Percentiles rank a stretch among this genome's conserved stretches.
Conservation (phyloP, 805 yeast species). For the Ogataea parapolymorpha region DNA sequence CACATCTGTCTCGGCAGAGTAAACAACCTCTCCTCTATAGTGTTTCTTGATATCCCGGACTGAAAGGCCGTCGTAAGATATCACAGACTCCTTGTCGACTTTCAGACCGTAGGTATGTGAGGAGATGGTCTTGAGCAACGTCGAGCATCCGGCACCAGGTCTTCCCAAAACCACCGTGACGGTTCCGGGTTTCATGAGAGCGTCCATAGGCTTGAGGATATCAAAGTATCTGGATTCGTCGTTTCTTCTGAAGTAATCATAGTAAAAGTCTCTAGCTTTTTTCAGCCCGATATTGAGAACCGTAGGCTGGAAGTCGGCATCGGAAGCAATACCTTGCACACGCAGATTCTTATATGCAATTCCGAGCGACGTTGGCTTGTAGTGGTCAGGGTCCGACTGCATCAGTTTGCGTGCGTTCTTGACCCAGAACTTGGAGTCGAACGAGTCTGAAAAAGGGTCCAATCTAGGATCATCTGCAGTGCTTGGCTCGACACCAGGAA, state of each 20-base stretch:
- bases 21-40: constrained; percentile 66
- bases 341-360: constrained; percentile 55
- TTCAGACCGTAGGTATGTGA: constrained; percentile 59
- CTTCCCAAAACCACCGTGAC: constrained; percentile 71
- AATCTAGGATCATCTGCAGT: constrained; percentile 38
- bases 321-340: constrained; percentile 64
- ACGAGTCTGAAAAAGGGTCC: constrained; percentile 58
- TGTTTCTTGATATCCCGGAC: constrained; percentile 47
- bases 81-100: constrained; percentile 42
- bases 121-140: constrained; percentile 58
- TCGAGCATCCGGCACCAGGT: constrained; percentile 81
- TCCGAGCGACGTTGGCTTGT: constrained; percentile 58
- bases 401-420: constrained; percentile 55
- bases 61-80: constrained; percentile 55
- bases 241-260: constrained; percentile 24
- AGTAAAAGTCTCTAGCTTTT: constrained; percentile 29
- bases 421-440: constrained; percentile 64
- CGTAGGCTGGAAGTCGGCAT: constrained; percentile 64
- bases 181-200: constrained; percentile 57
- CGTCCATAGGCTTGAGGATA: constrained; percentile 66
- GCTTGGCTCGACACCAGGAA: constrained; percentile 46
- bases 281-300: constrained; percentile 43
- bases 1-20: constrained; percentile 63
- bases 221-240: constrained; percentile 40
- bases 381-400: constrained; percentile 57